Conservation (phyloP, 495 filamentous ascomycete genomes). For the Annulohypoxylon stygium region DNA sequence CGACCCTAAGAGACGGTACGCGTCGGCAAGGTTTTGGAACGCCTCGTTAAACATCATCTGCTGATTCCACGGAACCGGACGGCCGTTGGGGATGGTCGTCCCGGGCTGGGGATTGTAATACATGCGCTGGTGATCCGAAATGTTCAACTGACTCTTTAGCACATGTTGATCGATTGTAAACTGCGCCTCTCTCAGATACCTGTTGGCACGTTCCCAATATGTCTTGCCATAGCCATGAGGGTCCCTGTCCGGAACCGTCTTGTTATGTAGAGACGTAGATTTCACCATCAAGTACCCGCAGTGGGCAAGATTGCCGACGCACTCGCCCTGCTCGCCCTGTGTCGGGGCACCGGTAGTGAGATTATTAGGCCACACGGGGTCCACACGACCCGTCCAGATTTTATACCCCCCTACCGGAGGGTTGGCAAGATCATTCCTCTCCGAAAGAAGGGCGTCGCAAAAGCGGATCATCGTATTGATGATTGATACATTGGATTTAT, state of each 20-base stretch:
- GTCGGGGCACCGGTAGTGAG: not conserved
- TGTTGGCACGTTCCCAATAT: not conserved
- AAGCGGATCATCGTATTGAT: not conserved
- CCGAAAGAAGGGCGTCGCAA: not conserved
- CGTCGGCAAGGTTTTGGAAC: not conserved
- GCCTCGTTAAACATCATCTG: not conserved
- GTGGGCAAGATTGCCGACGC: not conserved
- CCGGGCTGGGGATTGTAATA: not conserved
- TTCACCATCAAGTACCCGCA: not conserved
- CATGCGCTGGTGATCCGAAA: not conserved
- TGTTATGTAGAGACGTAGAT: not conserved
- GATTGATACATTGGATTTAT: not conserved
- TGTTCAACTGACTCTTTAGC: not conserved
- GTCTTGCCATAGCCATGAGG: not conserved
- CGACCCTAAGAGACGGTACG: not conserved
- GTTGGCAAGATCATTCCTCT: not conserved
- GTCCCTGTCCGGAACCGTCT: not conserved
- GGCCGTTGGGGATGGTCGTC: not conserved
- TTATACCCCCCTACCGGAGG: not conserved
- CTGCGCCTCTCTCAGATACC: not conserved
- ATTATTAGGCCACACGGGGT: not conserved
- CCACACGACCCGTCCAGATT: not conserved
- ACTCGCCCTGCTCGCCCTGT: not conserved
- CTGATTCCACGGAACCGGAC: not conserved
- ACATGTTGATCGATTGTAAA: not conserved